Conservation (phyloP, 306 rosid species). For the Fragaria vesca region DNA sequence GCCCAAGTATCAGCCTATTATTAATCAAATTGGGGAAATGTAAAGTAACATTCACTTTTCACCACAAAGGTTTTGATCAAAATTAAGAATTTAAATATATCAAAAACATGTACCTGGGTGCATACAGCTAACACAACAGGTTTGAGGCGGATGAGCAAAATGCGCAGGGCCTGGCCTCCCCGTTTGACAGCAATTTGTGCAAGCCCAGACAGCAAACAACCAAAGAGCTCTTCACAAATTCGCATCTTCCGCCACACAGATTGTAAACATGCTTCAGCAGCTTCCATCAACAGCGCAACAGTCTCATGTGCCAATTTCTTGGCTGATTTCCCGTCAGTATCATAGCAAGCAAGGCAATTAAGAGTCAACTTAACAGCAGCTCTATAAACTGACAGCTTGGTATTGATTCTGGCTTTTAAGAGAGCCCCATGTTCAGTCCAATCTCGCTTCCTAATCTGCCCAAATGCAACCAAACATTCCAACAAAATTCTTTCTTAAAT, state of each 20-base stretch:
- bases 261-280: constrained; percentile 91
- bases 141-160: constrained; percentile 91
- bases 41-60: constrained; percentile 13
- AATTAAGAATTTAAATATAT: constrained; percentile 19
- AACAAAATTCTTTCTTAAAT: not conserved
- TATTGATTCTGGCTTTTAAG: constrained; percentile 79
- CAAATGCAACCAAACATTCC: constrained; percentile 17
- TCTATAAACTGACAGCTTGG: constrained; percentile 71
- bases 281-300: constrained; percentile 87
- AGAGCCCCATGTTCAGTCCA: constrained; percentile 92
- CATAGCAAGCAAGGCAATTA: constrained; percentile 63
- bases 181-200: constrained; percentile 76
- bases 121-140: constrained; percentile 88
- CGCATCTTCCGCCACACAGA: constrained; percentile 91
- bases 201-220: constrained; percentile 74
- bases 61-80: constrained; percentile 18
- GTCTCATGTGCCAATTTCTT: constrained; percentile 89
- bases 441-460: constrained; percentile 92
- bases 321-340: constrained; percentile 69
- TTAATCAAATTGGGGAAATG: constrained; percentile 23
- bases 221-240: constrained; percentile 84
- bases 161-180: constrained; percentile 92
- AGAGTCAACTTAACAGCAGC: constrained; percentile 69
- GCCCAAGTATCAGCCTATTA: constrained; percentile 88
- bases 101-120: constrained; percentile 60